phyloP scores from a whole-genome alignment of 371 early-diverging fungal genomes.

The Apophysomyces ossiformis region DNA sequence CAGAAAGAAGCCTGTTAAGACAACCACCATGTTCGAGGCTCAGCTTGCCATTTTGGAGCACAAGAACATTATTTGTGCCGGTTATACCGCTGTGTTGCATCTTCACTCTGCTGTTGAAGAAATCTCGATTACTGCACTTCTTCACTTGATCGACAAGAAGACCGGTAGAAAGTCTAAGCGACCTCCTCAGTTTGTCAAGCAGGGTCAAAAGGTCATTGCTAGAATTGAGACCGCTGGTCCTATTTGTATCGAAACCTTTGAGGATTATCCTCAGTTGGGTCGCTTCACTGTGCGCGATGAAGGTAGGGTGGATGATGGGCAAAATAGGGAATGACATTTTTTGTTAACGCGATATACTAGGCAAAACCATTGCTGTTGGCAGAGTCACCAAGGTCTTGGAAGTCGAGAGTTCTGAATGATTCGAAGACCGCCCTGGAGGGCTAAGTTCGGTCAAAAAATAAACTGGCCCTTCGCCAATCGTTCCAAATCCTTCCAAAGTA shows the following conservation, averaged over 20 bases:
- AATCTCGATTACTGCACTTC: constrained; percentile 75
- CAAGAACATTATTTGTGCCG: constrained; percentile 95
- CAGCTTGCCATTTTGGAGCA: constrained; percentile 89
- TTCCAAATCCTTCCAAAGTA: not conserved
- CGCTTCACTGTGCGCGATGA: constrained; percentile 97
- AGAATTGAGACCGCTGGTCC: constrained; percentile 76
- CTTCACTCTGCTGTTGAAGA: constrained; percentile 91
- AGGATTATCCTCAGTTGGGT: constrained; percentile 91
- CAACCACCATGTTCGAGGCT: constrained; percentile 82
- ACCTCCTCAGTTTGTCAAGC: constrained; percentile 93
- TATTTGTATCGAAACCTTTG: constrained; percentile 89
- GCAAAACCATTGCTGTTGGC: constrained; percentile 95
- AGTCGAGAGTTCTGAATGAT: constrained; percentile 21
- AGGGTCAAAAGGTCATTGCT: constrained; percentile 86
- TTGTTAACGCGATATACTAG: constrained; percentile 21
- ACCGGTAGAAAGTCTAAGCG: constrained; percentile 82
- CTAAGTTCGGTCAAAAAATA: not conserved
- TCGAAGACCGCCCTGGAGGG: constrained; percentile 18
- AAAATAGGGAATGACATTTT: no score
- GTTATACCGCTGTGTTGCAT: constrained; percentile 92
- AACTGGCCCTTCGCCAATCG: not conserved
- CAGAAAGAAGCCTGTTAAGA: constrained; percentile 77
- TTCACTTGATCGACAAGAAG: constrained; percentile 91
- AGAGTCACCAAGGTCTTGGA: constrained; percentile 84
- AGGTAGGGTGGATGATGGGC: constrained; percentile 44